Evolutionary conservation across 306 rosid species (phyloP), one percentile per base, ranked within the genome.

Genomic region (Potentilla sterilis): DNA sequence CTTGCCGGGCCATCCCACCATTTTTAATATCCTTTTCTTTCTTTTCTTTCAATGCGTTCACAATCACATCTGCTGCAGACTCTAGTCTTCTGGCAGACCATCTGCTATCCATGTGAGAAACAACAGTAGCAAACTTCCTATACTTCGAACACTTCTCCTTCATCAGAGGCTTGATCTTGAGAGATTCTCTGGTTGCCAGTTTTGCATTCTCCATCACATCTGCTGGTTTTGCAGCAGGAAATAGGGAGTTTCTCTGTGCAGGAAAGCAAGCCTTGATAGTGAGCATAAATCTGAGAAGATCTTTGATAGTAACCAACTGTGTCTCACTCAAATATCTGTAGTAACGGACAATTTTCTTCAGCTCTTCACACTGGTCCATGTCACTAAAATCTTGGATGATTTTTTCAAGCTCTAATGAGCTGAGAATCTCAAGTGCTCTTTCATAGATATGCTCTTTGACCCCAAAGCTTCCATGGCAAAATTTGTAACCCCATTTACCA

Each of bases 11-110:
- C 97, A 92, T 92, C 55, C 97, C 94, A 48, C 87, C 79, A 73
- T 86, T 87, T 47, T 86, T 86, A 4, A 69, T 57, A 34, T 73
- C 76, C 43, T 59, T 65, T 44, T 79, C 87, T 75, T 82, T 91
- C 87, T 89, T 88, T 73, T 85, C 91, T 79, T 91, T 89, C 79
- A 94, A 68, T 14, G 98, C 94, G 37, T 82, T 87, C 7, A 91
- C 98, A 66, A 94, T 86, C 80, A 94, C 97, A 73, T 88, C 89
- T 13, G 97, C 96, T 12, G 97, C 91, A 61, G 77, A 90, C 74
- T 92, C 94, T 42, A 90, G 81, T 63, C 97, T 86, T 76, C 96
- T 87, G 35, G 85, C 77, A 5, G 97, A 96, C 98, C 98, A 94
- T 79, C 98, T 87, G 75, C 97, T 94, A 78, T 94, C 98, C 97